Base-by-base conservation (phyloP, 495 filamentous ascomycete genomes). In the Talaromyces adpressus region DNA sequence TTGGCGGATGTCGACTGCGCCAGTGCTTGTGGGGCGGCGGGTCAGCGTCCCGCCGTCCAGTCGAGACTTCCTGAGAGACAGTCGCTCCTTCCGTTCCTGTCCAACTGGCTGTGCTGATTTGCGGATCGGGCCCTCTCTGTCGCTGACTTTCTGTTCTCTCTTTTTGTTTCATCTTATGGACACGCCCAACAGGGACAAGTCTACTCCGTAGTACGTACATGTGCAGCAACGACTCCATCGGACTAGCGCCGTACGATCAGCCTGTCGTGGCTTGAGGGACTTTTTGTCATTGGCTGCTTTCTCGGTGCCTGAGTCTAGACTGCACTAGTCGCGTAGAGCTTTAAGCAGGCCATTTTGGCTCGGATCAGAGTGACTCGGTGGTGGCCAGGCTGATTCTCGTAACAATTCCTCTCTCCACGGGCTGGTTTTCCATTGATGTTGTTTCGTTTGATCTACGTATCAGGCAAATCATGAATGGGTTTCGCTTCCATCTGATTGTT, bases 41-140 rank as follows among this genome's bases (percentile, higher is more conserved):
- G 22, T 20, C 36, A 53, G 49, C 23, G 49, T 25, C 23, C 7
- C 36, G 23, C 18, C 23, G 49, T 25, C 23, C 7, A 22, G 22
- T 56, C 52, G 20, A 56, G 52, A 56, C 52, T 56, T 56, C 52
- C 52, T 56, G 52, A 49, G 18, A 49, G 45, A 49, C 45, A 2
- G 22, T 22, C 52, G 27, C 22, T 27, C 27, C 8, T 51, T 14
- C 18, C 23, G 18, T 25, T 16, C 9, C 0, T 20, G 18, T 53
- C 5, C 52, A 29, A 29, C 6, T 29, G 52, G 52, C 16, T 56
- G 23, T 27, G 52, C 51, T 53, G 23, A 27, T 18, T 27, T 20
- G 32, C 32, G 9, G 32, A 3, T 11, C 11, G 32, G 32, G 5
- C 8, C 9, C 32, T n/a, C 11, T 3, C 9, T 11, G 32, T 36